Conservation (phyloP, 768 basidiomycete genomes). For the Daedaleopsis sinensis region DNA sequence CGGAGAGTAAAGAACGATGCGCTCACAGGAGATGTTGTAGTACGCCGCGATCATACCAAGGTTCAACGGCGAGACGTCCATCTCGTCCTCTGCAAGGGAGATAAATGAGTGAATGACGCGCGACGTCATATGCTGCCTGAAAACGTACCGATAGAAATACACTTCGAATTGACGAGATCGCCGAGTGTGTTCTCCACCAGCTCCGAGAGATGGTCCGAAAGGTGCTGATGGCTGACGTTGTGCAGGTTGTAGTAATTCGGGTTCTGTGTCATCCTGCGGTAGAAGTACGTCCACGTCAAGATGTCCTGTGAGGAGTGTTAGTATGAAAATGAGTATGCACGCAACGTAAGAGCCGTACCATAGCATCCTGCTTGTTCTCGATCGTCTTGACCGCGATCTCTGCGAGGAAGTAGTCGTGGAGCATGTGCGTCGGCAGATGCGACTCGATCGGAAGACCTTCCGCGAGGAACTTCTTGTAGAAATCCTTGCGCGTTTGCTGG, state of each 20-base stretch:
- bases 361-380: constrained; percentile 98
- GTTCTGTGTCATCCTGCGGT: constrained; percentile 96
- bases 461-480: constrained; percentile 97
- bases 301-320: constrained; percentile 64
- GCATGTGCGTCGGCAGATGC: constrained; percentile 82
- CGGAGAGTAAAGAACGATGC: neutral
- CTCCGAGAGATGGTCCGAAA: constrained; percentile 95
- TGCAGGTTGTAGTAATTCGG: constrained; percentile 94
- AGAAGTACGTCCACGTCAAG: constrained; percentile 98
- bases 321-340: neutral
- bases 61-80: constrained; percentile 91
- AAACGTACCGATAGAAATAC: constrained; percentile 79
- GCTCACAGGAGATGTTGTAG: constrained; percentile 89
- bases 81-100: constrained; percentile 73
- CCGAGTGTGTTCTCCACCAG: constrained; percentile 91
- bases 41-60: constrained; percentile 98
- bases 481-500: constrained; percentile 96
- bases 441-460: constrained; percentile 99
- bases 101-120: neutral
- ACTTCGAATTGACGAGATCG: constrained; percentile 93
- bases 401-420: constrained; percentile 97
- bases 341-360: constrained; percentile 49
- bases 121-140: neutral
- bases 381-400: constrained; percentile 99
- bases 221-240: constrained; percentile 93